A percentile compares a stretch with the other conserved stretches of the same genome.
Evolutionary conservation across 2,329 filamentous ascomycete species (phyloP).

Genomic region (Aspergillus latus): DNA sequence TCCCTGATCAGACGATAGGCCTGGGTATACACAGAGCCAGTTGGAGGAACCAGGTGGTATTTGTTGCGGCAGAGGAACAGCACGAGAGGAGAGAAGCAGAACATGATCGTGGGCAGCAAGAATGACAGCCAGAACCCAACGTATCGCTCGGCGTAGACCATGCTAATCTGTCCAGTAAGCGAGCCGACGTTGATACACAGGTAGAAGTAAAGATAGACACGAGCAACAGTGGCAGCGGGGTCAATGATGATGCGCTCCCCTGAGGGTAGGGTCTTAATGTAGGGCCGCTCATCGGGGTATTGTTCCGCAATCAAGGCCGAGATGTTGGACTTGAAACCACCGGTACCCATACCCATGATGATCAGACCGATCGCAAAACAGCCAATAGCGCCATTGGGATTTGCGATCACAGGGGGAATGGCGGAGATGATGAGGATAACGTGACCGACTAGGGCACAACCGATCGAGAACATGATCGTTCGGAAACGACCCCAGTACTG

Average conservation of each 20-base stretch:
- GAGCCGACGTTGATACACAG: conserved; percentile 69
- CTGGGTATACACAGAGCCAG: conserved; percentile 70
- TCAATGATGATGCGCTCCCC: conserved; percentile 70
- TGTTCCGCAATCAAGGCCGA: conserved; percentile 70
- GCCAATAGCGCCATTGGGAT: conserved; percentile 58
- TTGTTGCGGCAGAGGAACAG: conserved; percentile 60
- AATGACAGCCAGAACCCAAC: conserved; percentile 65
- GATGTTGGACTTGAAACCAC: conserved; percentile 80
- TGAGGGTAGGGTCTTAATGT: conserved; percentile 53
- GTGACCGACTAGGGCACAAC: conserved; percentile 66
- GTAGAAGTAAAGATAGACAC: conserved; percentile 71
- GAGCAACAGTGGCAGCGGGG: conserved; percentile 65
- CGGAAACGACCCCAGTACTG: conserved; percentile 69
- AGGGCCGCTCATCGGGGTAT: conserved; percentile 60
- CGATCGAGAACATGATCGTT: conserved; percentile 67
- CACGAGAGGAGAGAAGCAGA: conserved; percentile 62
- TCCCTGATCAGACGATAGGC: conserved; percentile 62
- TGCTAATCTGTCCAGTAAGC: conserved; percentile 60
- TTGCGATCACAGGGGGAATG: conserved; percentile 61
- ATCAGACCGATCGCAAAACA: conserved; percentile 65
- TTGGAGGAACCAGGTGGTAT: conserved; percentile 66
- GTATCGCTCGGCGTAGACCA: conserved; percentile 73
- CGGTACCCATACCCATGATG: conserved; percentile 70
- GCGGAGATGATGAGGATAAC: conserved; percentile 66
- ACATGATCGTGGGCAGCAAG: conserved; percentile 65